Evolutionary conservation across 2,329 filamentous ascomycete species (phyloP).

Genomic region (Ciborinia camelliae): DNA sequence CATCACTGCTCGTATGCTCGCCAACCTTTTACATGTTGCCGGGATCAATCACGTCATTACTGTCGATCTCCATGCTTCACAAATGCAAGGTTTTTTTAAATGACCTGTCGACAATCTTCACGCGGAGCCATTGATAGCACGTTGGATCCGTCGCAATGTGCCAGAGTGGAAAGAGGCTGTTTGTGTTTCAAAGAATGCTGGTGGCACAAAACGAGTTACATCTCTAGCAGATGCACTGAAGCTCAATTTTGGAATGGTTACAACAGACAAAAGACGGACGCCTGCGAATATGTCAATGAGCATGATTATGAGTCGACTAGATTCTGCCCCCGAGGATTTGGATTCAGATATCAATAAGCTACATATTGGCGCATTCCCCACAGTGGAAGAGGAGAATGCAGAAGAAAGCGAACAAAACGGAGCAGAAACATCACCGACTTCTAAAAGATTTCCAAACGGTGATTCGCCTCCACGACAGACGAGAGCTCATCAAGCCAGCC

Average conservation of each 20-base stretch:
- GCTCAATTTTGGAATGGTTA: conserved; percentile 96
- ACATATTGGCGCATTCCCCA: conserved; percentile 25
- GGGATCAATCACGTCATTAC: conserved; percentile 98
- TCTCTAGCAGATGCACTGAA: conserved; percentile 93
- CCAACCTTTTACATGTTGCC: conserved; percentile 88
- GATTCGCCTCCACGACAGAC: conserved; percentile 24
- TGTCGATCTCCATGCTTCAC: conserved; percentile 92
- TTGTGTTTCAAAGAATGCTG: conserved; percentile 96
- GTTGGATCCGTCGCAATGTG: conserved; percentile 91
- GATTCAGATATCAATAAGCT: conserved; percentile 38
- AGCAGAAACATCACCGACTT: conserved; percentile 10
- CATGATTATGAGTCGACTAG: conserved; percentile 68
- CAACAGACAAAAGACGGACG: conserved; percentile 69
- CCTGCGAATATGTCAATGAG: conserved; percentile 69
- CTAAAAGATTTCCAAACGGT: conserved; percentile 19
- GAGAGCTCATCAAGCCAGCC: conserved; percentile 31
- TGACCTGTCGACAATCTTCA: conserved; percentile 97
- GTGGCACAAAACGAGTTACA: conserved; percentile 94
- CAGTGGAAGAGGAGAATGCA: conserved; percentile 20
- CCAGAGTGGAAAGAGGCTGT: conserved; percentile 86
- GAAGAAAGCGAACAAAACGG: conserved; percentile 17
- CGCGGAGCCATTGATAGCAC: conserved; percentile 89
- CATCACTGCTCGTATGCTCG: conserved; percentile 95
- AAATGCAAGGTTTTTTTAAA: conserved; percentile 99
- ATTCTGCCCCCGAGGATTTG: conserved; percentile 48